phyloP scores from a whole-genome alignment of 306 rosid species.

The Gynostemma pentaphyllum region DNA sequence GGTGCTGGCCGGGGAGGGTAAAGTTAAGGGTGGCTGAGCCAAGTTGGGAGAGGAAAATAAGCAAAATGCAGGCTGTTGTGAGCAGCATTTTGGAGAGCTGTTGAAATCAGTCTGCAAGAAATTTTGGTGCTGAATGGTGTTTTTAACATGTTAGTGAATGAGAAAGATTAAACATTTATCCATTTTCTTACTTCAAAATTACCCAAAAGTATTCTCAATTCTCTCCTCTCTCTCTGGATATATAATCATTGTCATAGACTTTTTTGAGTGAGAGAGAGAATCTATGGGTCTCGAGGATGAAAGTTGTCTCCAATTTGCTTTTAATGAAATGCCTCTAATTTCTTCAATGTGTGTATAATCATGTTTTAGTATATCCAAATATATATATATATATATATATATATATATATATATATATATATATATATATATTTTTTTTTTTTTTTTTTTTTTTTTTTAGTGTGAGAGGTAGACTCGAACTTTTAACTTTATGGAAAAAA shows the following conservation, averaged over 20 bases:
- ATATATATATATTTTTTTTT: too few species aligned
- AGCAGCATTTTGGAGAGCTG: constrained; percentile 35
- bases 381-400: too few species aligned
- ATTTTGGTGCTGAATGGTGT: neutral
- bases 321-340: neutral
- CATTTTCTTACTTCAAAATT: constrained; percentile 11
- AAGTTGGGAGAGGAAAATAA: constrained; percentile 25
- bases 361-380: too few species aligned
- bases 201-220: neutral
- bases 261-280: constrained; percentile 24
- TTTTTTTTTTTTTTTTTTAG: too few species aligned
- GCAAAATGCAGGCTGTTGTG: constrained; percentile 41
- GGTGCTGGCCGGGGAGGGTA: constrained; percentile 82
- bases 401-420: too few species aligned
- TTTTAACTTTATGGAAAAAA: too few species aligned
- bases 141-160: neutral
- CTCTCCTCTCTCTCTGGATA: constrained; percentile 12
- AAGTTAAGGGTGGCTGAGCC: constrained; percentile 42
- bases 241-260: constrained; percentile 23
- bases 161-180: constrained; percentile 2
- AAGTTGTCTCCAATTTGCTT: constrained; percentile 26
- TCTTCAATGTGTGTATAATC: too few species aligned
- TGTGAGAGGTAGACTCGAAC: too few species aligned
- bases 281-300: constrained; percentile 47
- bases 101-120: neutral